Evolutionary conservation across 768 basidiomycete species (phyloP).

Genomic region (Tulasnella calospora): DNA sequence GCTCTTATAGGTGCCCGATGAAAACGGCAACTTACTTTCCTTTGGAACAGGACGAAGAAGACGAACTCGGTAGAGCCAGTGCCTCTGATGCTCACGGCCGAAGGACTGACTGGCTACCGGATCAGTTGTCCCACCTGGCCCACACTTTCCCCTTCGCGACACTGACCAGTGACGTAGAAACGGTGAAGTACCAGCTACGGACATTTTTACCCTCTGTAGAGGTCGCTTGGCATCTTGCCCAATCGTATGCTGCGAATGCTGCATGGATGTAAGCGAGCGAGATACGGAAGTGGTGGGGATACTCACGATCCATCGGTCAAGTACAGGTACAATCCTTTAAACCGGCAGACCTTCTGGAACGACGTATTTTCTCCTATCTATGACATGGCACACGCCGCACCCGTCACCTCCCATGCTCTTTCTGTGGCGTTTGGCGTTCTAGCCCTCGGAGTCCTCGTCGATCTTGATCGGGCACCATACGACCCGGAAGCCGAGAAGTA

Average conservation of each 20-base stretch:
- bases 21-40: not conserved
- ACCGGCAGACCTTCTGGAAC: conserved; percentile 22
- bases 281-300: not conserved
- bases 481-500: conserved; percentile 28
- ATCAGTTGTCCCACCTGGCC: conserved; percentile 11
- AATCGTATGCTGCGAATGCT: conserved; percentile 25
- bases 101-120: conserved; percentile 12
- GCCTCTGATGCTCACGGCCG: not conserved
- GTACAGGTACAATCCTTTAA: conserved; percentile 26
- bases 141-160: conserved; percentile 24
- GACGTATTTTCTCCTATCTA: conserved; percentile 26
- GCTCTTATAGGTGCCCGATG: not conserved
- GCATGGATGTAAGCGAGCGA: conserved; percentile 27
- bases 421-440: conserved; percentile 61
- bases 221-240: conserved; percentile 5
- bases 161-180: conserved; percentile 16
- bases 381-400: conserved; percentile 11
- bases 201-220: conserved; percentile 2
- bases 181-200: conserved; percentile 18
- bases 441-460: conserved; percentile 58
- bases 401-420: conserved; percentile 45
- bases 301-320: conserved; percentile 11
- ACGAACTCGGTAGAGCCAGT: conserved; percentile 23
- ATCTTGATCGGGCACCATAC: conserved; percentile 52
- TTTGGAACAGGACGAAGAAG: conserved; percentile 18